Evolutionary conservation across 331 rosid genomes (phyloP), one percentile per base, ranked within the genome.

Genomic region (Spiraea crenata): DNA sequence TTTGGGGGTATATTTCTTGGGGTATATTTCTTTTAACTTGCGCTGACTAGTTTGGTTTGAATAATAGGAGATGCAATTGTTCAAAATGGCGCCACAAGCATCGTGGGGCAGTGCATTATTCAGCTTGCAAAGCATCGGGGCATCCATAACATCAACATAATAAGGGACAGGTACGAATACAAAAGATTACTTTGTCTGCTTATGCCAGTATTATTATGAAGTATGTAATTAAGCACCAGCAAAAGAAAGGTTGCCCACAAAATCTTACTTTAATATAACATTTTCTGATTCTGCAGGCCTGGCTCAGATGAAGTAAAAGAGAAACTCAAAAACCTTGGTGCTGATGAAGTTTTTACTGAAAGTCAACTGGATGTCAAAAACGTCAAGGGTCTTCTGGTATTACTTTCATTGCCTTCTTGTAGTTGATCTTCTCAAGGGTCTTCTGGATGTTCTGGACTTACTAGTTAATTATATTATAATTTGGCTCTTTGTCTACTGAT

Each of bases 31-130:
- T 49, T 48, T 10, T 54, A 47, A 34, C 12, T 34, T 19, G 34
- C 50, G 5, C 42, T 13, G 38, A 64, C 60, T 76, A 10, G 51
- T 79, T 64, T 77, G 73, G 52, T 50, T 51, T 73, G 47, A 40
- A 62, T 80, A 93, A 62, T 80, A 93, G 97, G 99, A 65, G 95
- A 91, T 76, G 72, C 90, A 75, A 82, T 93, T 74, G 96, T 93
- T 78, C 97, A 93, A 87, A 91, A 93, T 79, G 99, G 99, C 76
- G 92, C 98, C 9, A 90, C 98, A 57, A 90, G 98, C 91, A 90
- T 93, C 72, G 98, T 93, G 71, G 98, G 98, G 60, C 93, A 89
- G 81, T 93, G 98, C 74, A 81, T 90, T 63, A 89, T 93, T 87
- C 98, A 93, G 91, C 87, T 93, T 75, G 97, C 98, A 34, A 76